phyloP scores from a whole-genome alignment of 2,329 filamentous ascomycete genomes.

The Nemania serpens region DNA sequence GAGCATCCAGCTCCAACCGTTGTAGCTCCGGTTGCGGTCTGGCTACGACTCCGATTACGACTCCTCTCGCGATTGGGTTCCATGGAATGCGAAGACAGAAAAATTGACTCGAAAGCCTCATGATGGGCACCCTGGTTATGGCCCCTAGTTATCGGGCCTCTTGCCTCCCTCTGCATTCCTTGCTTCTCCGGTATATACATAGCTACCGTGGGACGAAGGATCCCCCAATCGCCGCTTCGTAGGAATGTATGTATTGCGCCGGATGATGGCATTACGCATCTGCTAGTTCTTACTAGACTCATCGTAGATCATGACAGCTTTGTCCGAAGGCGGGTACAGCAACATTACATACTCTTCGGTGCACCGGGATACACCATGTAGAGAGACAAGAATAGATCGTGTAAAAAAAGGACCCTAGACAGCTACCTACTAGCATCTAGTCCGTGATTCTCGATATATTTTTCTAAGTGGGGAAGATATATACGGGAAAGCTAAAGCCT shows the following conservation, averaged over 20 bases:
- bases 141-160: not conserved
- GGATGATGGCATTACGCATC: constrained; percentile 14
- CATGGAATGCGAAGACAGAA: not conserved
- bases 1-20: constrained; percentile 1
- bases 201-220: not conserved
- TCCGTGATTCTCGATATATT: not conserved
- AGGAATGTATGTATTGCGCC: constrained; percentile 2
- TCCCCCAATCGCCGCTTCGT: constrained; percentile 9
- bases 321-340: not conserved
- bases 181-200: not conserved
- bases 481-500: constrained; percentile 1
- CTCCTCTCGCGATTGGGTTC: not conserved
- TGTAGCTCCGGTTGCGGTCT: not conserved
- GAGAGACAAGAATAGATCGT: too few relatives aligned
- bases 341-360: too few relatives aligned
- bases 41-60: not conserved
- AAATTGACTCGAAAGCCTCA: not conserved
- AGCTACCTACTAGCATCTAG: too few relatives aligned
- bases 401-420: too few relatives aligned
- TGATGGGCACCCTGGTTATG: not conserved
- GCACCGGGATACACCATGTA: too few relatives aligned
- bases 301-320: constrained; percentile 1
- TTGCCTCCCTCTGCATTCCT: not conserved
- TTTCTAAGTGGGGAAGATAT: not conserved
- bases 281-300: constrained; percentile 13